Evolutionary conservation across 2,329 filamentous ascomycete species (phyloP).

Genomic region (Mollisia scopiformis): DNA sequence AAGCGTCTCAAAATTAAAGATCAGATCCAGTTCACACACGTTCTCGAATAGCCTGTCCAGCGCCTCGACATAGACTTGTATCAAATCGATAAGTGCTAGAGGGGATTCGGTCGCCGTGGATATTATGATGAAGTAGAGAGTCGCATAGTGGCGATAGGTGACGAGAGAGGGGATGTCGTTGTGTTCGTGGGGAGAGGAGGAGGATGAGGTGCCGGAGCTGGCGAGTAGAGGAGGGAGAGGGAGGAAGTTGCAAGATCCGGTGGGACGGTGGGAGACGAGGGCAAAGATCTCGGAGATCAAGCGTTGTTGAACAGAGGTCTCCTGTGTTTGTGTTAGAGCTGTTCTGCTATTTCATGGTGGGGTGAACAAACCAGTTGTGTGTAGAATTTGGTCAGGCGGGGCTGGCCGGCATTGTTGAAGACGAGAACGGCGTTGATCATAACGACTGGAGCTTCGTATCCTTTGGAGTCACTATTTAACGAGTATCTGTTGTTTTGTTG

Average conservation of each 20-base stretch:
- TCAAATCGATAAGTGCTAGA: conserved; percentile 91
- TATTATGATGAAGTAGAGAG: conserved; percentile 98
- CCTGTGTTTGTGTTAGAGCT: conserved; percentile 55
- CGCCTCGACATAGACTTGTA: conserved; percentile 97
- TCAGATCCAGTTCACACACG: conserved; percentile 94
- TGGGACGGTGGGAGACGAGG: conserved; percentile 87
- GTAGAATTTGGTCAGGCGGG: conserved; percentile 97
- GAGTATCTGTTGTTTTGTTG: not conserved
- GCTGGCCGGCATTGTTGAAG: conserved; percentile 98
- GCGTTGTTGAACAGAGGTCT: conserved; percentile 95
- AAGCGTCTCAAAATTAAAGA: conserved; percentile 98
- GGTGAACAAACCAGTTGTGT: conserved; percentile 76
- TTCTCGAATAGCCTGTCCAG: conserved; percentile 96
- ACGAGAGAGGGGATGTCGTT: conserved; percentile 94
- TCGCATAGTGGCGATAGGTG: conserved; percentile 97
- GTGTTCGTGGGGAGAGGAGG: conserved; percentile 62
- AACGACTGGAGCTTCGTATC: not conserved
- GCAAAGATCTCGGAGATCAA: conserved; percentile 97
- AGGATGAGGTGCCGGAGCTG: conserved; percentile 67
- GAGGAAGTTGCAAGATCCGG: conserved; percentile 96
- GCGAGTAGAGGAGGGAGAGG: conserved; percentile 72
- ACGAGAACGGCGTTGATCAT: conserved; percentile 99
- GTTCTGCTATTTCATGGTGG: not conserved
- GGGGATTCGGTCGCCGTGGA: conserved; percentile 95
- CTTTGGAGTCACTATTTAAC: not conserved